Evolutionary conservation across 2,329 filamentous ascomycete genomes (phyloP), one percentile per base, ranked within the genome.

Genomic region (Fusarium transvaalense): DNA sequence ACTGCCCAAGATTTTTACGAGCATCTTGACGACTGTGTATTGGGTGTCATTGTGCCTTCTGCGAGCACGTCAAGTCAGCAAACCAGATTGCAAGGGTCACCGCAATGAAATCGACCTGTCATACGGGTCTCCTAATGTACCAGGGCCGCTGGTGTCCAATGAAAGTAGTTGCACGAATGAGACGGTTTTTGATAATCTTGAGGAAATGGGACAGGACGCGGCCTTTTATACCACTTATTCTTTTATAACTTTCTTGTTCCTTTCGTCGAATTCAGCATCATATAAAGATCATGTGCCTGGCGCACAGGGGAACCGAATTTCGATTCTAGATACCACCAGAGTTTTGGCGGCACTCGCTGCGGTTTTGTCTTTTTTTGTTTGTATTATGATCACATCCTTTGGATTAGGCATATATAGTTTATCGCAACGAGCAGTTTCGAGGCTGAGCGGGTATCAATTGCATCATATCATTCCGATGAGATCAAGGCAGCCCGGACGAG

Each of bases 1-100:
- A 95, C 91, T 64, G 93, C 95, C 4, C 95, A 98, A 79, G 95
- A 97, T 76, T 97, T 97, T 82, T 97, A 98, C 78, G 95, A 98
- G 82, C 95, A 98, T 84, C 84, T 97, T 70, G 95, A 91, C 69
- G 86, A 89, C 71, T 89, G 86, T 56, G 86, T 89, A 34, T 80
- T 89, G 42, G 86, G 86, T 51, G 86, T 87, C 17, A 87, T 89
- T 53, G 84, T 88, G 15, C 85, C 66, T 31, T 55, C 86, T 15
- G 27, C 59, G 43, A 61, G 38, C 46, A 53, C 57, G 59, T 32
- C 57, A 50, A 39, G 46, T 42, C 60, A 55, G 14, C 66, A 68
- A 38, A 32, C 31, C 13, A 58, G 68, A 34, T 41, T 55, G n/a
- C 66, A 70, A 27, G 59, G 37, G 19, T 68, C 62, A 10, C 56